These are phyloP conservation scores for Penicillium desertorum DNA, from an alignment of 495 filamentous ascomycete species.

Conservation along the genomic window DNA sequence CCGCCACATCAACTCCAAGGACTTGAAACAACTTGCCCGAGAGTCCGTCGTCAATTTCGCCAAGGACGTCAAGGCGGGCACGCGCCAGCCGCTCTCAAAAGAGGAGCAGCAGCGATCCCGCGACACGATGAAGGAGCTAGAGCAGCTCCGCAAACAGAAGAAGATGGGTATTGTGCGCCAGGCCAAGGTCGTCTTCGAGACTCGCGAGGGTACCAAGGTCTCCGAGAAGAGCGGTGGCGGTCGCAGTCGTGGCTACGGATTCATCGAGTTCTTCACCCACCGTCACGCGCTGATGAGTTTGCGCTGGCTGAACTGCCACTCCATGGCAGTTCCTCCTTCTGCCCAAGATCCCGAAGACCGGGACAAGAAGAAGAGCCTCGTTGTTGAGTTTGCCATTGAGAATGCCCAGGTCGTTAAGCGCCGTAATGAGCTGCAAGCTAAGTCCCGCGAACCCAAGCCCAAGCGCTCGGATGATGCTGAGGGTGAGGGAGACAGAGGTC, in stretches of 20 bases:
- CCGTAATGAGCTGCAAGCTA: slow-evolving; percentile 69
- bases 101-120: slow-evolving; percentile 80
- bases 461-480: slow-evolving; percentile 26
- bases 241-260: slow-evolving; percentile 88
- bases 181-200: slow-evolving; percentile 92
- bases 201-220: slow-evolving; percentile 76
- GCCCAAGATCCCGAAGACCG: slow-evolving; percentile 39
- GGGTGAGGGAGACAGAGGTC: slow-evolving; percentile 25
- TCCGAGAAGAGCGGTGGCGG: slow-evolving; percentile 70
- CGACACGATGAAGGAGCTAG: slow-evolving; percentile 74
- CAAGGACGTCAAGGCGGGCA: slow-evolving; percentile 74
- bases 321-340: slow-evolving; percentile 45
- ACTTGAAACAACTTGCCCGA: slow-evolving; percentile 85
- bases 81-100: slow-evolving; percentile 73
- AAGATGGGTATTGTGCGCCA: slow-evolving; percentile 93
- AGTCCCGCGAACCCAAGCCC: slow-evolving; percentile 38
- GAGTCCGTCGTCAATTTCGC: slow-evolving; percentile 92
- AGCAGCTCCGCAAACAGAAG: slow-evolving; percentile 72
- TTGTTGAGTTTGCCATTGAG: slow-evolving; percentile 98
- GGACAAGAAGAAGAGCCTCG: slow-evolving; percentile 72
- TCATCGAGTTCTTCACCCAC: slow-evolving; percentile 95
- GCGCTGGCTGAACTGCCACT: slow-evolving; percentile 86
- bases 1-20: slow-evolving; percentile 77
- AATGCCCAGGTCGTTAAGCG: slow-evolving; percentile 90
- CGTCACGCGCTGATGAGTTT: slow-evolving; percentile 94